Evolutionary conservation across 257 asterid genomes (phyloP).

Genomic region (Vinca minor): DNA sequence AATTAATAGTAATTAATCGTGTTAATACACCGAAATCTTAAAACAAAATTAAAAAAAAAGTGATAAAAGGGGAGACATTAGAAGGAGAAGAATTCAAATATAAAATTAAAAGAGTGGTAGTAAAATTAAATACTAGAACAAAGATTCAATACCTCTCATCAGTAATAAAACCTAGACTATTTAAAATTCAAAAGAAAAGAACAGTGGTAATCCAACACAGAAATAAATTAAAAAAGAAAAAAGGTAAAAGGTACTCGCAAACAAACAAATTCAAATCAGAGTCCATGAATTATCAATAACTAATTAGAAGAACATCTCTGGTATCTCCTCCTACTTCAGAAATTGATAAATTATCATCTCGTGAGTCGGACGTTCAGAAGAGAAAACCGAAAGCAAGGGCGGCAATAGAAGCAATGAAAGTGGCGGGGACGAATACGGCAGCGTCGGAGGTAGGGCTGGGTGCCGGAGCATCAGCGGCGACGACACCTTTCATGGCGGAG

Average conservation of each 20-base stretch:
- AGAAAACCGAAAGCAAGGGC: conserved; percentile 41
- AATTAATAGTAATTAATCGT: no score
- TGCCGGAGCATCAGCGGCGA: conserved; percentile 48
- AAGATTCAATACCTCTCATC: background rate
- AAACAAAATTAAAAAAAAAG: no score
- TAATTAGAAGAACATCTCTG: background rate
- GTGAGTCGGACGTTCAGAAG: conserved; percentile 17
- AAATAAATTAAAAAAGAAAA: no score
- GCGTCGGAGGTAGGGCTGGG: conserved; percentile 51
- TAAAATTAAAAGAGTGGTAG: background rate
- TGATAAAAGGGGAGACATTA: no score
- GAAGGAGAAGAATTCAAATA: background rate
- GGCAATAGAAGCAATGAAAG: conserved; percentile 33
- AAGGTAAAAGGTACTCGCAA: background rate
- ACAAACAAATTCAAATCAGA: background rate
- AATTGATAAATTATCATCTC: background rate
- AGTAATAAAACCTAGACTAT: background rate
- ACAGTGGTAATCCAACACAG: no score
- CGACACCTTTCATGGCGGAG: conserved; percentile 37
- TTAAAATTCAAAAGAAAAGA: background rate
- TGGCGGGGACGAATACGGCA: conserved; percentile 35
- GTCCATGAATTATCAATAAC: background rate
- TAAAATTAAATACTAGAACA: background rate
- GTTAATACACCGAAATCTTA: no score
- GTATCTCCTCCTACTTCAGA: background rate